Percentiles rank a stretch among this genome's conserved stretches.
Conservation (phyloP, 192 early-diverging fungal genomes). For the Powellomyces hirtus region DNA sequence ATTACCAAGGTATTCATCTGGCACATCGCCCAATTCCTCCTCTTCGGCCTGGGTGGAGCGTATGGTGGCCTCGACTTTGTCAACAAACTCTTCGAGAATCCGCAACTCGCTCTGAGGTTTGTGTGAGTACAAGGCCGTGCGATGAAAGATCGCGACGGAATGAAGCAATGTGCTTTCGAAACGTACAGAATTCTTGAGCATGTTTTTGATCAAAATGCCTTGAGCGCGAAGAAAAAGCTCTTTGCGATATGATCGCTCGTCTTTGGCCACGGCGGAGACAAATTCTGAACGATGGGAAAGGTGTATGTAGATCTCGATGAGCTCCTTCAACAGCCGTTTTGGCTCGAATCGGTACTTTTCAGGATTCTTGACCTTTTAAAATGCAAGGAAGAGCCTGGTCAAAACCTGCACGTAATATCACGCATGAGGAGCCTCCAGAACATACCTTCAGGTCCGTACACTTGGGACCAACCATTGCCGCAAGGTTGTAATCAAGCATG, state of each 20-base stretch:
- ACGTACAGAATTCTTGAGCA: constrained; percentile 54
- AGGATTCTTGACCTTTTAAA: constrained; percentile 65
- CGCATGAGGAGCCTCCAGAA: background rate
- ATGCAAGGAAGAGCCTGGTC: background rate
- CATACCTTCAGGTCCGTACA: constrained; percentile 83
- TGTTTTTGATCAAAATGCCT: constrained; percentile 59
- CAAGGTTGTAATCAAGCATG: constrained; percentile 97
- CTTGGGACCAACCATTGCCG: constrained; percentile 84
- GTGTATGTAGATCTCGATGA: constrained; percentile 84
- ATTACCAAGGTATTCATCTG: constrained; percentile 85
- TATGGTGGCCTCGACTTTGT: constrained; percentile 68
- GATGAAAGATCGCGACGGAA: too few relatives aligned
- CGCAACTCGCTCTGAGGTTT: background rate
- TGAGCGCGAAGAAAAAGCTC: constrained; percentile 75
- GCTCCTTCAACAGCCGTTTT: constrained; percentile 73
- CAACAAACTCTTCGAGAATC: constrained; percentile 56
- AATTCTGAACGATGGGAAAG: constrained; percentile 66
- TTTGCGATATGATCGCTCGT: constrained; percentile 81
- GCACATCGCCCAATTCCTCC: constrained; percentile 76
- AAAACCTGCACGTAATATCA: constrained; percentile 16
- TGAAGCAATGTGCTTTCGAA: too few relatives aligned
- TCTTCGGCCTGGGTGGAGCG: constrained; percentile 64
- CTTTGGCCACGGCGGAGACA: constrained; percentile 76
- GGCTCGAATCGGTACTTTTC: constrained; percentile 91
- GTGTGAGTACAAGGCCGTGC: too few relatives aligned